A percentile compares a stretch with the other conserved stretches of the same genome.
Conservation (phyloP, 1,139 yeast species). For the Pichia sp. region DNA sequence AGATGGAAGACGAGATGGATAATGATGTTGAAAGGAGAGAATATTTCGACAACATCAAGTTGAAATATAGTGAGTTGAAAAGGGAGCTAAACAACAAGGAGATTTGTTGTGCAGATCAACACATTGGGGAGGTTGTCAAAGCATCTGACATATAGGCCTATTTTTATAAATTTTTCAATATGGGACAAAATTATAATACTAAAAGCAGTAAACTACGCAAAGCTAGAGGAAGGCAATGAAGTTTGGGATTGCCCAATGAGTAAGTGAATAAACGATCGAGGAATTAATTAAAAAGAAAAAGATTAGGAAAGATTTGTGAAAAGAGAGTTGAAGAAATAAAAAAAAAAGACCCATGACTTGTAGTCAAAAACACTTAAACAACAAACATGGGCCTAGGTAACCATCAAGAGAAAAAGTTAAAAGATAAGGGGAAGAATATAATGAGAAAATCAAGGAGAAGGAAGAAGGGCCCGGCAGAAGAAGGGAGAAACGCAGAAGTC, state of each 20-base stretch:
- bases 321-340: neutral
- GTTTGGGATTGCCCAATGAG: neutral
- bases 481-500: too few relatives aligned
- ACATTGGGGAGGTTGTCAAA: neutral
- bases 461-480: neutral
- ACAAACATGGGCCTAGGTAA: neutral
- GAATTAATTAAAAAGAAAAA: neutral
- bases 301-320: neutral
- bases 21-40: slow-evolving; percentile 10
- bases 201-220: neutral
- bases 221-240: neutral
- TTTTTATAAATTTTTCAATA: neutral
- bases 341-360: neutral
- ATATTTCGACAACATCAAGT: slow-evolving; percentile 1
- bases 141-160: neutral
- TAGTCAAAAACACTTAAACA: neutral
- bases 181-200: neutral
- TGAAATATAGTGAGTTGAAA: slow-evolving; percentile 2
- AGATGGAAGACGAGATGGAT: slow-evolving; percentile 13
- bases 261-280: neutral
- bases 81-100: neutral
- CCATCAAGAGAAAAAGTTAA: neutral
- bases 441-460: neutral
- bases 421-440: neutral
- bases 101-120: neutral